Evolutionary conservation across 1,284 basidiomycete genomes (phyloP).

Genomic region (Trichosporon sp.): DNA sequence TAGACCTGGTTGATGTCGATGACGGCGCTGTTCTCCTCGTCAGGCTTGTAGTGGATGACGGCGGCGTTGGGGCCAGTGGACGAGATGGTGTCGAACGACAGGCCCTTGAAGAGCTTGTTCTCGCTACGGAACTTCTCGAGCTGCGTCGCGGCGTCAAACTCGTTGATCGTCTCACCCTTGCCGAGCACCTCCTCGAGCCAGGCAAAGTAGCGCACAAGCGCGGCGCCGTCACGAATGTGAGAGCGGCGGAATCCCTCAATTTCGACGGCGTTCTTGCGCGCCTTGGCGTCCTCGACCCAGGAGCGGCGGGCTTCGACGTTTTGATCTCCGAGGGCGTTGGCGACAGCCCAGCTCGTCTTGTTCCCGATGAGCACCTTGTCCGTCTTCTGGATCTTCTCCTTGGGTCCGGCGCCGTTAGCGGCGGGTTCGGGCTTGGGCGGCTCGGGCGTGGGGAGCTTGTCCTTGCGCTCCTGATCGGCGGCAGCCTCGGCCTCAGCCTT

Average conservation of each 20-base stretch:
- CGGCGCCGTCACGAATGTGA: slow-evolving; percentile 88
- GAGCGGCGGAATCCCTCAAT: slow-evolving; percentile 84
- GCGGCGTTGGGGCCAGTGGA: slow-evolving; percentile 85
- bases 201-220: slow-evolving; percentile 82
- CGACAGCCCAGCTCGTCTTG: slow-evolving; percentile 76
- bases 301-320: slow-evolving; percentile 68
- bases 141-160: slow-evolving; percentile 77
- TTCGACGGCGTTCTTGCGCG: slow-evolving; percentile 84
- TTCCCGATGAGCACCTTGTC: slow-evolving; percentile 63
- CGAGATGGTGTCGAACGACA: slow-evolving; percentile 92
- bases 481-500: slow-evolving; percentile 25
- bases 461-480: slow-evolving; percentile 19
- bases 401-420: slow-evolving; percentile 17
- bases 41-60: slow-evolving; percentile 90
- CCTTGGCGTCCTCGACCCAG: slow-evolving; percentile 78
- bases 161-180: slow-evolving; percentile 68
- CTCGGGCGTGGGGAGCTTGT: slow-evolving; percentile 19
- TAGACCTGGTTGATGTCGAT: slow-evolving; percentile 84
- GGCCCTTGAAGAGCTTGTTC: slow-evolving; percentile 75
- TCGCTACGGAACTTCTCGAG: slow-evolving; percentile 80
- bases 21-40: slow-evolving; percentile 70
- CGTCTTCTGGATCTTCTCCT: slow-evolving; percentile 47
- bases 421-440: slow-evolving; percentile 22
- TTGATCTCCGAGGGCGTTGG: slow-evolving; percentile 70
- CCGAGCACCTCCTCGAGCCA: slow-evolving; percentile 88